Evolutionary conservation across 345 rosid genomes (phyloP).

Genomic region (Bruguiera sexangula): DNA sequence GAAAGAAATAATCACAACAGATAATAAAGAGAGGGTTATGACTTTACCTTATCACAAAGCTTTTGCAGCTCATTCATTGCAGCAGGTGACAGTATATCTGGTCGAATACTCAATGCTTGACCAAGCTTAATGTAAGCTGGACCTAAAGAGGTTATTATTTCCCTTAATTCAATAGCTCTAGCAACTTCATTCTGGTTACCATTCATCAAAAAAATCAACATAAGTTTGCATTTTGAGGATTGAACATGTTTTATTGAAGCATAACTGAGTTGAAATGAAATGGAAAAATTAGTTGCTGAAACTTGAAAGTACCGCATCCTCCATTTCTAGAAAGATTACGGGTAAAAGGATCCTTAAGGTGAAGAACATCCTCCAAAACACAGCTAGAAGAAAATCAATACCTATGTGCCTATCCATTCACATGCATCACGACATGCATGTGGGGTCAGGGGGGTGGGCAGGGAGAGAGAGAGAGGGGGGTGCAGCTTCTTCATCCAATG

Average conservation of each 20-base stretch:
- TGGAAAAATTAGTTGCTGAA: not conserved
- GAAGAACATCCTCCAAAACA: not conserved
- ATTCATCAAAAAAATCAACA: constrained; percentile 7
- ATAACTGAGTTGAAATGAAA: not conserved
- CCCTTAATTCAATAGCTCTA: constrained; percentile 95
- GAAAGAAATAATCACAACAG: not conserved
- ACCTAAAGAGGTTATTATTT: constrained; percentile 94
- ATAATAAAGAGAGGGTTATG: constrained; percentile 9
- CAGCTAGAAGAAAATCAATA: not conserved
- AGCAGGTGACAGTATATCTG: constrained; percentile 86
- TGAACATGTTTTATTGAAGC: not conserved
- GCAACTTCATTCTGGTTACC: constrained; percentile 81
- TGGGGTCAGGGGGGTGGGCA: too few relatives aligned
- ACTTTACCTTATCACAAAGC: constrained; percentile 90
- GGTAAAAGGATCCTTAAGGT: not conserved
- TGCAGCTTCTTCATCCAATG: not conserved
- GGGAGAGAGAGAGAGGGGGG: not conserved
- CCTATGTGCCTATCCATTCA: too few relatives aligned
- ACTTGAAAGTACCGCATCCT: not conserved
- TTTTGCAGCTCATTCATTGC: constrained; percentile 96
- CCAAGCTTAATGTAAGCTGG: constrained; percentile 98
- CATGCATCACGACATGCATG: not conserved
- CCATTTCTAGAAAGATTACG: not conserved
- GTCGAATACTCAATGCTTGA: constrained; percentile 97
- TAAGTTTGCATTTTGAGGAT: not conserved